phyloP scores from a whole-genome alignment of 306 rosid genomes.

The Pterocarpus santalinus region DNA sequence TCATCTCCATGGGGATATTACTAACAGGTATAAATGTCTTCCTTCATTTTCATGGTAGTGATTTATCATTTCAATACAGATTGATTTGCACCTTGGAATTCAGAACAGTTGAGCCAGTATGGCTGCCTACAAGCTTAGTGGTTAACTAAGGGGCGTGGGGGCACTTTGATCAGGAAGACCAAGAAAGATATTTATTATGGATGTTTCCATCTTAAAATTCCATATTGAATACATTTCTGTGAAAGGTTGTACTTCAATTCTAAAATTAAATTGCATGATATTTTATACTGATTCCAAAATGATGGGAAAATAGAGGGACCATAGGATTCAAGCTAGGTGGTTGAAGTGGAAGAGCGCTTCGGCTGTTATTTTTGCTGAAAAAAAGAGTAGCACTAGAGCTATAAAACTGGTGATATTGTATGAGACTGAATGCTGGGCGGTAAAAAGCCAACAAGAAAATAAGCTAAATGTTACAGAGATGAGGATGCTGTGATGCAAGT shows the following conservation, averaged over 20 bases:
- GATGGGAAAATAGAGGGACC: no score
- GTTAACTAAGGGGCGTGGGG: slow-evolving; percentile 11
- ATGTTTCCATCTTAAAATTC: slow-evolving; percentile 34
- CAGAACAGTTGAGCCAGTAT: slow-evolving; percentile 10
- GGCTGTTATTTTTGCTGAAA: no score
- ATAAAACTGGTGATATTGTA: no score
- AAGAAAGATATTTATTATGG: slow-evolving; percentile 3
- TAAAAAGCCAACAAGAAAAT: no score
- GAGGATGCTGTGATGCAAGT: no score
- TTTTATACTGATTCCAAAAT: neutral
- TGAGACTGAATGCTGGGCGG: no score
- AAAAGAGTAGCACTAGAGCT: no score
- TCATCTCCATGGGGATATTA: slow-evolving; percentile 87
- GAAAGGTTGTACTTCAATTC: slow-evolving; percentile 26
- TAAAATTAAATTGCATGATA: slow-evolving; percentile 29
- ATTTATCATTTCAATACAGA: slow-evolving; percentile 34
- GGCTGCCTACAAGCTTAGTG: slow-evolving; percentile 6
- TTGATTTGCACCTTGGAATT: slow-evolving; percentile 27
- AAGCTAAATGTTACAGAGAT: no score
- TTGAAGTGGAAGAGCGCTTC: no score
- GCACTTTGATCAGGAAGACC: neutral
- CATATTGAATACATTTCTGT: slow-evolving; percentile 12
- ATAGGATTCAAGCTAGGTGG: no score
- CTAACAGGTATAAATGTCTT: slow-evolving; percentile 72
- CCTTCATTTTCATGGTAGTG: slow-evolving; percentile 18